Percentiles rank a stretch among this genome's conserved stretches.
Evolutionary conservation across 2,329 filamentous ascomycete species (phyloP).

Genomic region (Claviceps sorghi): DNA sequence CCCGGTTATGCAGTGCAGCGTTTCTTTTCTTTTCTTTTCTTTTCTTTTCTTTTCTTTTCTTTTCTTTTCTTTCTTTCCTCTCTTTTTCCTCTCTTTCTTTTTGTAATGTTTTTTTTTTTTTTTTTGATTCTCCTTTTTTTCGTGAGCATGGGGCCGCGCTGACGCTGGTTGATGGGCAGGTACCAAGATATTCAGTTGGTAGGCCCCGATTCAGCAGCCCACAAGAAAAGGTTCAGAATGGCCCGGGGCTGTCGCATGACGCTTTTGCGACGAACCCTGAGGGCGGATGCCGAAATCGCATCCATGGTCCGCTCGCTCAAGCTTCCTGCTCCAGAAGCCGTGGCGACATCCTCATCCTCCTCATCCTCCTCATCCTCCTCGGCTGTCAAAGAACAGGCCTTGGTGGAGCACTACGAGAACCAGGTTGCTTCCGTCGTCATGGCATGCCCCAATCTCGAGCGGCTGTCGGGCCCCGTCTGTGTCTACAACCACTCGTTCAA

Average conservation of each 20-base stretch:
- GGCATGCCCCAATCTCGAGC: constrained; percentile 50
- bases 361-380: constrained; percentile 3
- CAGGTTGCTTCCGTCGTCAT: constrained; percentile 46
- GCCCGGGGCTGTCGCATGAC: constrained; percentile 37
- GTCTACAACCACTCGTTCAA: constrained; percentile 41
- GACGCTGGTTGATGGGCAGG: constrained; percentile 17
- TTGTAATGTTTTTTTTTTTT: no score
- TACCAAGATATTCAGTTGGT: constrained; percentile 45
- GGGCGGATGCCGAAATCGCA: constrained; percentile 37
- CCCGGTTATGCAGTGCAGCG: no score
- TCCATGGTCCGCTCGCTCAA: constrained; percentile 42
- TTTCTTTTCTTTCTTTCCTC: no score
- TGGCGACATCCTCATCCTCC: constrained; percentile 11
- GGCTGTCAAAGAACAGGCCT: constrained; percentile 15
- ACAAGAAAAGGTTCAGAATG: constrained; percentile 44
- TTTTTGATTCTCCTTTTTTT: no score
- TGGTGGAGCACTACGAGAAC: constrained; percentile 38
- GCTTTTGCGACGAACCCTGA: constrained; percentile 42
- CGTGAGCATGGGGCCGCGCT: background rate
- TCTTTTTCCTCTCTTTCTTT: no score
- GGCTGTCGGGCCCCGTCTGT: constrained; percentile 38
- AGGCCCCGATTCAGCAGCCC: constrained; percentile 38
- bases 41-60: no score
- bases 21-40: no score
- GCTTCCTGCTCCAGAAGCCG: constrained; percentile 30